These are phyloP conservation scores for Colletotrichum liaoningense DNA, from an alignment of 2,329 filamentous ascomycete genomes.

Conservation along the genomic window DNA sequence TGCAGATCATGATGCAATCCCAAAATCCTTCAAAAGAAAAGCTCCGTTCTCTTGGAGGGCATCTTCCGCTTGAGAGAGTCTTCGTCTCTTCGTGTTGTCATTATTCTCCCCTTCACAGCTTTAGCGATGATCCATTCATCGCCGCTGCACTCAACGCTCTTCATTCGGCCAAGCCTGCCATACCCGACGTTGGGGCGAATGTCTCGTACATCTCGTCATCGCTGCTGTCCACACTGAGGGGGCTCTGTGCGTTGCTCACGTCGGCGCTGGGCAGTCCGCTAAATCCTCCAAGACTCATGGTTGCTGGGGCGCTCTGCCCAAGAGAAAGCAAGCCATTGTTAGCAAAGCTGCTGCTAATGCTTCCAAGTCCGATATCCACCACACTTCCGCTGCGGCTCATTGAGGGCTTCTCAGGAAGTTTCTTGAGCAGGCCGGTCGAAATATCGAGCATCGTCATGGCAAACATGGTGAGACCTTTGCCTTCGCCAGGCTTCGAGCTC, in stretches of 20 bases:
- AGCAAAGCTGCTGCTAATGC: slow-evolving; percentile 49
- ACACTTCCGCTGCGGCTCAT: slow-evolving; percentile 67
- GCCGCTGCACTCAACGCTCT: not conserved
- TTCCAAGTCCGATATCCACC: slow-evolving; percentile 54
- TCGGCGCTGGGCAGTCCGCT: slow-evolving; percentile 60
- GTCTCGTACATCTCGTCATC: slow-evolving; percentile 68
- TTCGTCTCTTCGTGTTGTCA: slow-evolving; percentile 20
- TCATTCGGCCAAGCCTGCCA: slow-evolving; percentile 44
- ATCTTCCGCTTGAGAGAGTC: slow-evolving; percentile 4
- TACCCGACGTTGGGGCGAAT: slow-evolving; percentile 49
- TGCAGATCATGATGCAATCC: slow-evolving; percentile 27
- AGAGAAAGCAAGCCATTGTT: slow-evolving; percentile 34
- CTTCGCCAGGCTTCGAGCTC: slow-evolving; percentile 77
- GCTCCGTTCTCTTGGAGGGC: not conserved
- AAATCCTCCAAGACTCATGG: slow-evolving; percentile 46
- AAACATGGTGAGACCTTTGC: slow-evolving; percentile 70
- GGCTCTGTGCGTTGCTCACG: slow-evolving; percentile 63
- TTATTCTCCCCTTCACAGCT: slow-evolving; percentile 11
- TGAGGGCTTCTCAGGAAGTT: slow-evolving; percentile 77
- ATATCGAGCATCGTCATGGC: slow-evolving; percentile 84
- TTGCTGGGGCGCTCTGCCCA: slow-evolving; percentile 29
- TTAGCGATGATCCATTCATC: not conserved
- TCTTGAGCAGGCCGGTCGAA: slow-evolving; percentile 74
- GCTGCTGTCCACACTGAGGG: slow-evolving; percentile 61
- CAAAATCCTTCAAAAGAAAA: not conserved